Evolutionary conservation across 148 eudicot genomes (phyloP).

Genomic region (Polygonum aviculare): DNA sequence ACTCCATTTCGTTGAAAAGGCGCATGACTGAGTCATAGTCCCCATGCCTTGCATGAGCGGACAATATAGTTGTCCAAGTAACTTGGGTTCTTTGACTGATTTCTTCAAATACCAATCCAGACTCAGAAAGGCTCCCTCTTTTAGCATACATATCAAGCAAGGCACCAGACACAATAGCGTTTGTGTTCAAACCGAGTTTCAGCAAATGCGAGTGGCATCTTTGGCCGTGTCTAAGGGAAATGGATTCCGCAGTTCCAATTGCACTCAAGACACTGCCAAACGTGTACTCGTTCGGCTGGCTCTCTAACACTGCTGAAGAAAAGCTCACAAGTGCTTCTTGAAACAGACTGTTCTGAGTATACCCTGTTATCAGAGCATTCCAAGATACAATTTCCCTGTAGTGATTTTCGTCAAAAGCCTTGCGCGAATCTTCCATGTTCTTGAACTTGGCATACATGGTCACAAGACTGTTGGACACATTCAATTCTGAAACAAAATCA

Average conservation of each 20-base stretch:
- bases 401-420: constrained; percentile 54
- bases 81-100: constrained; percentile 43
- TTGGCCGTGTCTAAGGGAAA: constrained; percentile 67
- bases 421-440: constrained; percentile 43
- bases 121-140: constrained; percentile 72
- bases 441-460: constrained; percentile 83
- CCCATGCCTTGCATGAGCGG: constrained; percentile 83
- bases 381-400: constrained; percentile 51
- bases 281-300: constrained; percentile 55
- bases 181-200: constrained; percentile 49
- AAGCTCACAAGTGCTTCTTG: constrained; percentile 63
- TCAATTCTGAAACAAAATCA: constrained; percentile 42
- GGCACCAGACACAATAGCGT: constrained; percentile 54
- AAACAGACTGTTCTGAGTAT: constrained; percentile 45
- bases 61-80: constrained; percentile 88
- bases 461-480: constrained; percentile 67
- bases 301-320: constrained; percentile 32
- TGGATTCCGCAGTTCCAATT: constrained; percentile 65
- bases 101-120: constrained; percentile 49
- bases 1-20: constrained; percentile 51
- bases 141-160: constrained; percentile 93
- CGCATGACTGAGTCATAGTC: constrained; percentile 71
- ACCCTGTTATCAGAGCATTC: constrained; percentile 81
- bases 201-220: constrained; percentile 50
- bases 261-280: constrained; percentile 77